A percentile compares a stretch with the other conserved stretches of the same genome.
phyloP scores from a whole-genome alignment of 352 stramenopile genomes.

The Blastocystis sp. region DNA sequence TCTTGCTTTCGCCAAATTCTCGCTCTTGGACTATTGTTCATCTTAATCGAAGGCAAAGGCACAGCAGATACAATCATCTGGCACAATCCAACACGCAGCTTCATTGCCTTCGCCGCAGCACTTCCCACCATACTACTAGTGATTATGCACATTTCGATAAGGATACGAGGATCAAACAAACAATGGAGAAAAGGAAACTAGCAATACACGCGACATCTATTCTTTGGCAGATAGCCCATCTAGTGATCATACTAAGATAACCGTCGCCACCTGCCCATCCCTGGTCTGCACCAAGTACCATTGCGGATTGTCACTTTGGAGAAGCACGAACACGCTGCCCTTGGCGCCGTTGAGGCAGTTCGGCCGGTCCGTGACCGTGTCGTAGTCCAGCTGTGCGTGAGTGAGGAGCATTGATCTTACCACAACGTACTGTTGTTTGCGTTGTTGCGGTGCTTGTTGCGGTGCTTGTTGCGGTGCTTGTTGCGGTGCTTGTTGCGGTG shows the following conservation, averaged over 20 bases:
- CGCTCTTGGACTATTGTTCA: slow-evolving; percentile 46
- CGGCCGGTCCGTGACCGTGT: not conserved
- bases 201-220: not conserved
- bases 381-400: not conserved
- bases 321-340: not conserved
- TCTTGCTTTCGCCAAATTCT: slow-evolving; percentile 59
- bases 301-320: not conserved
- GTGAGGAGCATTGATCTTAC: not conserved
- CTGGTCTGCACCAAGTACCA: not conserved
- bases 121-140: slow-evolving; percentile 12
- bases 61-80: slow-evolving; percentile 65
- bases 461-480: not conserved
- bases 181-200: not conserved
- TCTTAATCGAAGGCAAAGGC: not conserved
- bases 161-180: not conserved
- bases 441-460: not conserved
- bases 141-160: not conserved
- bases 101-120: slow-evolving; percentile 37
- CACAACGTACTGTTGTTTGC: not conserved
- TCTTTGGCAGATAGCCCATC: not conserved
- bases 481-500: not conserved
- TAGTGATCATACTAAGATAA: not conserved
- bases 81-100: slow-evolving; percentile 59
- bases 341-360: not conserved
- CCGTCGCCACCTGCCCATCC: not conserved